Evolutionary conservation across 306 rosid species (phyloP).

Genomic region (Trifolium subterraneum): DNA sequence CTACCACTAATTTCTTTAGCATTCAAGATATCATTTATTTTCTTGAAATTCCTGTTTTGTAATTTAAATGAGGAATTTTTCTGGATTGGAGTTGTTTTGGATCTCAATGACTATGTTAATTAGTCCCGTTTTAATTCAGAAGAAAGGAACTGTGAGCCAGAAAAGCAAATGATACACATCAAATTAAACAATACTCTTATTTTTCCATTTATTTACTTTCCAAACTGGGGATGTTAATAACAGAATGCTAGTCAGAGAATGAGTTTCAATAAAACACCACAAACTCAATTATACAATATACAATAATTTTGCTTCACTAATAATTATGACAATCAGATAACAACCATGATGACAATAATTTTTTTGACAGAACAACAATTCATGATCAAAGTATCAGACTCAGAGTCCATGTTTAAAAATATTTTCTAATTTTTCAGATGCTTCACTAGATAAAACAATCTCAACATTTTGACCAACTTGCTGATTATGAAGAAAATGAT

Average conservation of each 20-base stretch:
- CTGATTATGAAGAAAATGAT: constrained; percentile 14
- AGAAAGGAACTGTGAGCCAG: constrained; percentile 14
- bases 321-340: no score
- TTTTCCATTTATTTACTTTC: background rate
- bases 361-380: background rate
- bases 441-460: constrained; percentile 1
- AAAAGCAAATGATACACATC: background rate
- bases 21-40: background rate
- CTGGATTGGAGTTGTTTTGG: constrained; percentile 1
- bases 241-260: background rate
- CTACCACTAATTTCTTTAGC: constrained; percentile 6
- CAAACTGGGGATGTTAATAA: background rate
- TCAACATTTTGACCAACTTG: constrained; percentile 3
- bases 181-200: background rate
- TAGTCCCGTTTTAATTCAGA: constrained; percentile 6
- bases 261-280: background rate
- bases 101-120: constrained; percentile 3
- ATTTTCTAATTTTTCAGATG: background rate
- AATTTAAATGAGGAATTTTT: constrained; percentile 21
- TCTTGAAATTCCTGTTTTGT: background rate
- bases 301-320: no score
- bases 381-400: background rate
- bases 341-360: background rate
- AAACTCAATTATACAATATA: background rate
- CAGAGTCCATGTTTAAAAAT: background rate